These are phyloP conservation scores for Mucor saturninus DNA, from an alignment of 371 early-diverging fungal species.

Conservation along the genomic window DNA sequence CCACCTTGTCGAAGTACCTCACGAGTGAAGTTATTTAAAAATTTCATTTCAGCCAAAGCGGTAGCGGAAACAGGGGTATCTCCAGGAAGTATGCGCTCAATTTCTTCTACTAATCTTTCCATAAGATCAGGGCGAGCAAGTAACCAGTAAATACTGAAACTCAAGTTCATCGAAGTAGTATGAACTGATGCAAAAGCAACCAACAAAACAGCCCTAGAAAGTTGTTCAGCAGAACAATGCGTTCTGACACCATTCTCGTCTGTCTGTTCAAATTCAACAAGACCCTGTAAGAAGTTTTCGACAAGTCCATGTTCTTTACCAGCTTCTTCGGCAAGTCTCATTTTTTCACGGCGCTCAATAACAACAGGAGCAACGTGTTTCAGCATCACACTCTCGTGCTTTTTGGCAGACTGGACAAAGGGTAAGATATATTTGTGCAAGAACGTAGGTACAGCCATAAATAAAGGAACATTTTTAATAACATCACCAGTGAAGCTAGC, in stretches of 20 bases:
- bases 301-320: slow-evolving; percentile 7
- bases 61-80: slow-evolving; percentile 26
- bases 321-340: slow-evolving; percentile 15
- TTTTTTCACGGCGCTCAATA: slow-evolving; percentile 19
- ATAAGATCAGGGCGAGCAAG: slow-evolving; percentile 40
- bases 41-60: slow-evolving; percentile 33
- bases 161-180: slow-evolving; percentile 35
- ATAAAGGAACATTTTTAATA: slow-evolving; percentile 30
- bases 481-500: slow-evolving; percentile 45
- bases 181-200: slow-evolving; percentile 51
- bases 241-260: slow-evolving; percentile 18
- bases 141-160: slow-evolving; percentile 39
- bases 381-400: slow-evolving; percentile 28
- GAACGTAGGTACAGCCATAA: slow-evolving; percentile 26
- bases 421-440: slow-evolving; percentile 34
- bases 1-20: slow-evolving; percentile 41
- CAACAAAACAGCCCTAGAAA: slow-evolving; percentile 29
- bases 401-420: slow-evolving; percentile 23
- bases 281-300: slow-evolving; percentile 32
- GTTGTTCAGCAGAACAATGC: slow-evolving; percentile 20
- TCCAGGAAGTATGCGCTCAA: slow-evolving; percentile 29
- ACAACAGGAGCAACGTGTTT: slow-evolving; percentile 31
- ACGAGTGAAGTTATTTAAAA: slow-evolving; percentile 41
- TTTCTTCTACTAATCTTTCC: slow-evolving; percentile 30
- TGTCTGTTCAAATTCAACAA: slow-evolving; percentile 29